Conservation (phyloP, 495 filamentous ascomycete genomes). For the Penicillium arizonense region DNA sequence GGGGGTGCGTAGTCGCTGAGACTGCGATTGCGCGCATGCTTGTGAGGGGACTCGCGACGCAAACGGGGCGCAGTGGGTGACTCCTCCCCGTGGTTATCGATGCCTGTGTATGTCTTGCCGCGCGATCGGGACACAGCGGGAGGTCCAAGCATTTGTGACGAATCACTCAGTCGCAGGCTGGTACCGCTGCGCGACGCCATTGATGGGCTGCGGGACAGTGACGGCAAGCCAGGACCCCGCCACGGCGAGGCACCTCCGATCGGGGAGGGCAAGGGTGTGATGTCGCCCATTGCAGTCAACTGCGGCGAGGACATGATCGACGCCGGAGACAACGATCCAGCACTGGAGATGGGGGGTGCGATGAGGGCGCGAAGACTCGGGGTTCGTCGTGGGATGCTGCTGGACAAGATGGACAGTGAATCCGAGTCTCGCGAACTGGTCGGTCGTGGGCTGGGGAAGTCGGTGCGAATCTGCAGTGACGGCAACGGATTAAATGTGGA, state of each 20-base stretch:
- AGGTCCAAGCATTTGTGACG: conserved; percentile 36
- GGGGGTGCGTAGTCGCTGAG: conserved; percentile 85
- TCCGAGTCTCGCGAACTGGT: conserved; percentile 34
- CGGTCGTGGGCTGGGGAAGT: conserved; percentile 27
- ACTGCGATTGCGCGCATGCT: conserved; percentile 69
- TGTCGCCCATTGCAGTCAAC: conserved; percentile 78
- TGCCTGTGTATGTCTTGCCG: conserved; percentile 33
- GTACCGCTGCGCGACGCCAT: conserved; percentile 37
- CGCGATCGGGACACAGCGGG: conserved; percentile 29
- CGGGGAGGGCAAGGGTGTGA: conserved; percentile 92
- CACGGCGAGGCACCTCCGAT: conserved; percentile 73
- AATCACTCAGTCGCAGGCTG: conserved; percentile 40
- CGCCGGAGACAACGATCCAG: conserved; percentile 58
- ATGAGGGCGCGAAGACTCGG: conserved; percentile 50
- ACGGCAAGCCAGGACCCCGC: conserved; percentile 50
- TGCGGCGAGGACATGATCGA: conserved; percentile 66
- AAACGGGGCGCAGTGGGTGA: conserved; percentile 28
- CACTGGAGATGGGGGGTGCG: conserved; percentile 38
- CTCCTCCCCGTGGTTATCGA: conserved; percentile 39
- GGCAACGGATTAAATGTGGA: conserved; percentile 26
- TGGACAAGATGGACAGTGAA: conserved; percentile 36
- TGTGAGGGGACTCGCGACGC: conserved; percentile 30
- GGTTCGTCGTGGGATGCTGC: conserved; percentile 46
- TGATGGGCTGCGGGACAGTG: conserved; percentile 41
- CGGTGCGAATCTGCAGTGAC: conserved; percentile 43